A percentile compares a stretch with the other conserved stretches of the same genome.
Evolutionary conservation across 768 basidiomycete genomes (phyloP).

Genomic region (Neoboletus subvelutipes): DNA sequence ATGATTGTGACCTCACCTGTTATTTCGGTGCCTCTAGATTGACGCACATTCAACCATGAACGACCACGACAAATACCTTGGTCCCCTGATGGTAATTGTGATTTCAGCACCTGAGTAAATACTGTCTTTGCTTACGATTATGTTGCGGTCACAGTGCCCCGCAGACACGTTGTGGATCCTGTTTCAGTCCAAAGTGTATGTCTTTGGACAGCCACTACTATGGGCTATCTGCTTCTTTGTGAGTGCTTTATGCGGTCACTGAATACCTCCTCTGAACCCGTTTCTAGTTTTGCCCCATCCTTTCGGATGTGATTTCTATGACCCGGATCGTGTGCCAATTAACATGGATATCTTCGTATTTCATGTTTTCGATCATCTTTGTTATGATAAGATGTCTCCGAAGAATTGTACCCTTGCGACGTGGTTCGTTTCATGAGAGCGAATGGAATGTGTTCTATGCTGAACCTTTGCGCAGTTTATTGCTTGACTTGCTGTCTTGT

Average conservation of each 20-base stretch:
- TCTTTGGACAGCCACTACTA: conserved; percentile 4
- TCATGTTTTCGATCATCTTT: conserved; percentile 8
- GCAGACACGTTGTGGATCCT: conserved; percentile 4
- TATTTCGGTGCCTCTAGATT: conserved; percentile 5
- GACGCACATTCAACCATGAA: background rate
- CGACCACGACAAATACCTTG: conserved; percentile 1
- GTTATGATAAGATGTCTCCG: conserved; percentile 2
- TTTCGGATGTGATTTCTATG: conserved; percentile 25
- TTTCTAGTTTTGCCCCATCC: conserved; percentile 21
- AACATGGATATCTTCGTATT: conserved; percentile 14
- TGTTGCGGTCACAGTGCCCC: background rate
- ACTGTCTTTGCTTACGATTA: background rate
- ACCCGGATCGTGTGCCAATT: conserved; percentile 12
- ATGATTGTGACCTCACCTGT: background rate
- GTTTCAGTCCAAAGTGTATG: background rate
- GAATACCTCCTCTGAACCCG: background rate
- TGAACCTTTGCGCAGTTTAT: conserved; percentile 6
- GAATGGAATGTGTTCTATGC: background rate
- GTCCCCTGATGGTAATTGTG: conserved; percentile 4
- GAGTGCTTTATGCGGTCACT: background rate
- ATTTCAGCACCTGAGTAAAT: background rate
- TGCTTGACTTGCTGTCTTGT: background rate
- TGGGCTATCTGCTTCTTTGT: conserved; percentile 27
- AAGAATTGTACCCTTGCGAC: conserved; percentile 2
- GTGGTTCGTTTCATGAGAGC: conserved; percentile 2